Evolutionary conservation across 2,329 filamentous ascomycete species (phyloP).

Genomic region (Rutstroemia sydowiana): DNA sequence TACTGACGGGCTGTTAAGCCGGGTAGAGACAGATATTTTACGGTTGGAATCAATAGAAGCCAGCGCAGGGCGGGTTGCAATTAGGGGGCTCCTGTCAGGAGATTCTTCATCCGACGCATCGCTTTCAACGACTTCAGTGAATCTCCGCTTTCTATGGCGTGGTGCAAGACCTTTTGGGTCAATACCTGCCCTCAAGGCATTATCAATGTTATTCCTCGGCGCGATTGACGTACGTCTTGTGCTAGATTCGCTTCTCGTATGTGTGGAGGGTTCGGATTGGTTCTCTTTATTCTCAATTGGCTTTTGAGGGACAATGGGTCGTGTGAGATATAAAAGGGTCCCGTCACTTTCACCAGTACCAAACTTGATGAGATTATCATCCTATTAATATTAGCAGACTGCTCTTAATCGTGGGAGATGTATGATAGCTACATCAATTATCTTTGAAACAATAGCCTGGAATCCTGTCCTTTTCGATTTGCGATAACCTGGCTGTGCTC

Average conservation of each 20-base stretch:
- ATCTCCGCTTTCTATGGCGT: not conserved
- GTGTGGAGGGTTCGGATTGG: not conserved
- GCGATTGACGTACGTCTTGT: not conserved
- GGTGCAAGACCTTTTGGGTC: constrained; percentile 4
- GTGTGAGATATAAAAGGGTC: not conserved
- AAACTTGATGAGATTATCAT: too few relatives aligned
- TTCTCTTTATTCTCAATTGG: not conserved
- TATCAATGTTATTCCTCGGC: not conserved
- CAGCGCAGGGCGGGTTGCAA: not conserved
- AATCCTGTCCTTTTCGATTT: constrained; percentile 1
- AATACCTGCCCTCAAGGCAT: not conserved
- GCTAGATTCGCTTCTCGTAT: not conserved
- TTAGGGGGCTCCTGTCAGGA: not conserved
- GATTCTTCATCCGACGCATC: not conserved
- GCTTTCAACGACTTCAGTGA: constrained; percentile 4
- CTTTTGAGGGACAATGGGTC: not conserved
- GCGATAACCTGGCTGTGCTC: not conserved
- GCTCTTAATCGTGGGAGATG: too few relatives aligned
- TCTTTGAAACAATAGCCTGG: not conserved
- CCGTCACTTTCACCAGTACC: too few relatives aligned
- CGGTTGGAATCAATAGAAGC: constrained; percentile 1
- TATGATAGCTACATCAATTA: constrained; percentile 1
- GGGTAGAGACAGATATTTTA: not conserved
- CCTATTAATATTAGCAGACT: too few relatives aligned
- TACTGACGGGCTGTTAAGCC: not conserved